phyloP scores from a whole-genome alignment of 2,329 filamentous ascomycete species.

The Coleophoma eucalyptorum region DNA sequence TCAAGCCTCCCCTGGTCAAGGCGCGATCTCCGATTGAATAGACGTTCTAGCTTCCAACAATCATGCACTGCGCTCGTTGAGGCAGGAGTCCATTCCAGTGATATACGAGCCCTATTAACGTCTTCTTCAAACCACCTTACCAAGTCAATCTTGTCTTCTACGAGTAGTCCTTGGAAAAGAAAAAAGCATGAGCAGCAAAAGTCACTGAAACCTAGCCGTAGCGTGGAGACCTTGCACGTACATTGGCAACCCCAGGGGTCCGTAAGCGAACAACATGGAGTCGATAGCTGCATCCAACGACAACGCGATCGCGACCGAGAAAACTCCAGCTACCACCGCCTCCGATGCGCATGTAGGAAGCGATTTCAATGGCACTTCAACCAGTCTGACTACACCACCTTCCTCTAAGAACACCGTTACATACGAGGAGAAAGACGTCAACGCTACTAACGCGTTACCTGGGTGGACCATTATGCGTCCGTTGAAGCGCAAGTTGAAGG shows the following conservation, averaged over 20 bases:
- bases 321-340: background rate
- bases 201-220: no score
- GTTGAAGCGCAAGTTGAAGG: constrained; percentile 14
- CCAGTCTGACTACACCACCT: background rate
- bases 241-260: no score
- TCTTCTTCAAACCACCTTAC: no score
- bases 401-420: background rate
- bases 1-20: background rate
- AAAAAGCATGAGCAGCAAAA: no score
- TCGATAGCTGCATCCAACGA: background rate
- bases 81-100: no score
- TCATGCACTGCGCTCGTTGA: no score
- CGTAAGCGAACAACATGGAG: background rate
- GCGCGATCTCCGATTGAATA: background rate
- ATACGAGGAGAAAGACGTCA: background rate
- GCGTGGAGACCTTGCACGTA: no score
- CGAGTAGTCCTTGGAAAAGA: no score
- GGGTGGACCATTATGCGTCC: constrained; percentile 21
- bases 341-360: no score
- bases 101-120: no score
- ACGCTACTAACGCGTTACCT: constrained; percentile 8
- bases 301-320: background rate
- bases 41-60: no score
- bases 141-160: no score
- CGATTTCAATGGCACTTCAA: background rate